Percentiles rank a stretch among this genome's conserved stretches.
phyloP scores from a whole-genome alignment of 495 filamentous ascomycete genomes.

The Podospora pseudopauciseta region DNA sequence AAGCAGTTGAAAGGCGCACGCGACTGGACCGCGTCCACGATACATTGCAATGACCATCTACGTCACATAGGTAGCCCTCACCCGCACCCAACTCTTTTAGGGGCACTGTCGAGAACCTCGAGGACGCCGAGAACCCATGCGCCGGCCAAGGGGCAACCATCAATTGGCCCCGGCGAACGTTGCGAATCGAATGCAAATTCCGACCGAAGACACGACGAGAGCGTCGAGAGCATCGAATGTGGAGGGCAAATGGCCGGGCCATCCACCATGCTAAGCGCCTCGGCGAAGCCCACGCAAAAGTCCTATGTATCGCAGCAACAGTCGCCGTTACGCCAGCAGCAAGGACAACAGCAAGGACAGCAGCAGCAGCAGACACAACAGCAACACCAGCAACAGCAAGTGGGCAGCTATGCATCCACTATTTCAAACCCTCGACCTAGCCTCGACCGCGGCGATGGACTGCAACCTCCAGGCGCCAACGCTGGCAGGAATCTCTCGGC shows the following conservation, averaged over 20 bases:
- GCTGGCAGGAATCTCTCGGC: conserved; percentile 54
- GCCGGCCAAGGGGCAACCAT: conserved; percentile 7
- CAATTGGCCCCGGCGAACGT: conserved; percentile 11
- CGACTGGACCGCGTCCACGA: conserved; percentile 8
- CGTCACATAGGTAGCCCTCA: background rate
- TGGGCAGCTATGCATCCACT: conserved; percentile 21
- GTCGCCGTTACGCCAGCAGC: background rate
- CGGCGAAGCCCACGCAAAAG: conserved; percentile 69
- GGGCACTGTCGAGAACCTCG: background rate
- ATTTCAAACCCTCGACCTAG: conserved; percentile 39
- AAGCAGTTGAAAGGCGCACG: background rate
- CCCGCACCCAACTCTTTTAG: background rate
- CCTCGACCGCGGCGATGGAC: conserved; percentile 52
- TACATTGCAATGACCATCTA: background rate
- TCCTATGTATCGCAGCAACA: conserved; percentile 51
- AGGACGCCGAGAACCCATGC: background rate
- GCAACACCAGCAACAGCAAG: conserved; percentile 11
- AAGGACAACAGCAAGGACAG: conserved; percentile 22
- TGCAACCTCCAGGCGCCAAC: conserved; percentile 37
- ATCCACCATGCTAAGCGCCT: conserved; percentile 58
- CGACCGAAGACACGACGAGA: conserved; percentile 15
- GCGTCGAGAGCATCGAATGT: conserved; percentile 31
- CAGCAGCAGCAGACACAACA: conserved; percentile 21
- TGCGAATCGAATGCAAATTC: conserved; percentile 24
- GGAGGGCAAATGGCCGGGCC: conserved; percentile 54